Conservation (phyloP, 306 rosid genomes). For the Quillaja saponaria region DNA sequence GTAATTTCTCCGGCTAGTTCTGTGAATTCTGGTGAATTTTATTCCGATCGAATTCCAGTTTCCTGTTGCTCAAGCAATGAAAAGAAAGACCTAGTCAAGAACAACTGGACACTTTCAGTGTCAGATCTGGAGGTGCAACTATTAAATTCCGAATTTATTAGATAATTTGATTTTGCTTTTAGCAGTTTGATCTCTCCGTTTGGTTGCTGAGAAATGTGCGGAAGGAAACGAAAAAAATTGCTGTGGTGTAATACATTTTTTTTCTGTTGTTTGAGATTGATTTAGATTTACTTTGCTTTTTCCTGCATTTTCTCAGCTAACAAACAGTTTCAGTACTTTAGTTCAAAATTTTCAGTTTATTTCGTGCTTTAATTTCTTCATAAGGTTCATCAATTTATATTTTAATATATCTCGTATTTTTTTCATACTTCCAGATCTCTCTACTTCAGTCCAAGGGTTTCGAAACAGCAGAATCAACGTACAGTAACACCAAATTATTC, state of each 20-base stretch:
- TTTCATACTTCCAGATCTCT: too few species aligned
- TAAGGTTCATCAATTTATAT: neutral
- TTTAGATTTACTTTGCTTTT: neutral
- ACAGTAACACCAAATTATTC: conserved; percentile 21
- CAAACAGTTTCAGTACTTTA: neutral
- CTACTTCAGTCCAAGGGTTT: conserved; percentile 42
- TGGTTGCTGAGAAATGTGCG: neutral
- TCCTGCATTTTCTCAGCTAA: conserved; percentile 6
- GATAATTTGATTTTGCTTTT: too few species aligned
- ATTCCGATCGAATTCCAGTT: conserved; percentile 19
- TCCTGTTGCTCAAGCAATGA: conserved; percentile 46
- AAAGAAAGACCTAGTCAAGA: conserved; percentile 27
- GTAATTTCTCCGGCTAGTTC: conserved; percentile 12
- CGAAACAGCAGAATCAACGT: conserved; percentile 40
- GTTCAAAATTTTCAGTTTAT: neutral
- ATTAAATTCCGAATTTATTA: neutral
- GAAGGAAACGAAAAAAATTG: neutral
- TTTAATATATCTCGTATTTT: conserved; percentile 16
- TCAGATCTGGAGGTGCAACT: conserved; percentile 44
- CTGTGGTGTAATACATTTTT: too few species aligned
- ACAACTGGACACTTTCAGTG: conserved; percentile 2
- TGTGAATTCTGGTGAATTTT: conserved; percentile 15
- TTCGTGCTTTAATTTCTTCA: conserved; percentile 13
- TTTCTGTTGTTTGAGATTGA: too few species aligned
- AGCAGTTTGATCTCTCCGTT: neutral